Conservation (phyloP, 495 filamentous ascomycete species). For the Pyrenopolyporus hunteri region DNA sequence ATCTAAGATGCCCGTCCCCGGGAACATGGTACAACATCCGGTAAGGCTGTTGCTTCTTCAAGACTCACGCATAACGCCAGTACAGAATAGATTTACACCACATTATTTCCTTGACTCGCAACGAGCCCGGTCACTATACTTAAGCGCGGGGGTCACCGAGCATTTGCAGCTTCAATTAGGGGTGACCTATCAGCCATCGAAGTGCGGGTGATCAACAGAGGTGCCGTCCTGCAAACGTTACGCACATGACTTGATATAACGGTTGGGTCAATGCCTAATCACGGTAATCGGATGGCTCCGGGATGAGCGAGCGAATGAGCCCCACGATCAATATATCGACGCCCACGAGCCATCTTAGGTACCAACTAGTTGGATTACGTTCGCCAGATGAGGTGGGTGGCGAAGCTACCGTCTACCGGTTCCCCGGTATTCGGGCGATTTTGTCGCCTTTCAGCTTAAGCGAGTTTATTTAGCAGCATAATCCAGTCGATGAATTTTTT, state of each 20-base stretch:
- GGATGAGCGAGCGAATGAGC: conserved; percentile 16
- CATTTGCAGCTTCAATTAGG: conserved; percentile 10
- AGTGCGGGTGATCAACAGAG: conserved; percentile 11
- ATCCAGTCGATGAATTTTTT: no score
- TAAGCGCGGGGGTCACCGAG: conserved; percentile 8
- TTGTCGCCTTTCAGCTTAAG: neutral
- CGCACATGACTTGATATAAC: conserved; percentile 3
- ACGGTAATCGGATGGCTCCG: conserved; percentile 19
- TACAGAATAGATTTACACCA: conserved; percentile 12
- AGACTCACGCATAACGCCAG: conserved; percentile 7
- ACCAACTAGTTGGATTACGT: neutral
- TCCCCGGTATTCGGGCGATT: neutral
- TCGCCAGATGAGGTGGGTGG: conserved; percentile 16
- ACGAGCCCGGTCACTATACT: neutral
- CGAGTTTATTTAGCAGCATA: no score
- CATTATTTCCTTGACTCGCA: neutral
- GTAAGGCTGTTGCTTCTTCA: conserved; percentile 18
- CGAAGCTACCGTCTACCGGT: conserved; percentile 11
- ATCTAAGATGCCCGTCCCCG: conserved; percentile 32
- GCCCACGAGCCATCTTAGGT: conserved; percentile 12
- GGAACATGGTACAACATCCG: conserved; percentile 4
- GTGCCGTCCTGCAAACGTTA: conserved; percentile 12
- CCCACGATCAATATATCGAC: neutral
- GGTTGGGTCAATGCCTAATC: conserved; percentile 8
- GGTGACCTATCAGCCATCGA: conserved; percentile 19